Evolutionary conservation across 768 basidiomycete species (phyloP).

Genomic region (Boletus sensibilis): DNA sequence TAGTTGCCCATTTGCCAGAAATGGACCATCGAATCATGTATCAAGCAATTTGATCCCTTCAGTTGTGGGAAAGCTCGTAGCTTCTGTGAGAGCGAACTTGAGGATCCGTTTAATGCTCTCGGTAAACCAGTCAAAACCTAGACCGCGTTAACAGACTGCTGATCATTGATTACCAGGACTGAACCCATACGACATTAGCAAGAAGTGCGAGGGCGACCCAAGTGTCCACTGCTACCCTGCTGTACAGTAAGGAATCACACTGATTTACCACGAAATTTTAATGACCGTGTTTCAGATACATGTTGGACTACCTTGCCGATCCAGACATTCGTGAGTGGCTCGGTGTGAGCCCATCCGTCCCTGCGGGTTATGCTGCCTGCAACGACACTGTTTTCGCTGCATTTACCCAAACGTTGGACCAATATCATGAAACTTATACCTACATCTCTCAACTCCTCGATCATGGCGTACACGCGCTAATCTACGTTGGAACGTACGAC

Average conservation of each 20-base stretch:
- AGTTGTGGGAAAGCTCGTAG: constrained; percentile 61
- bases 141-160: neutral
- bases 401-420: constrained; percentile 48
- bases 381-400: constrained; percentile 40
- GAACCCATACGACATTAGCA: constrained; percentile 68
- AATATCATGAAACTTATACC: constrained; percentile 22
- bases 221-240: constrained; percentile 60
- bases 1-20: constrained; percentile 69
- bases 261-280: neutral
- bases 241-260: constrained; percentile 34
- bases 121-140: constrained; percentile 11
- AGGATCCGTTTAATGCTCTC: constrained; percentile 22
- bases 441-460: constrained; percentile 56
- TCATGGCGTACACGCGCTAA: constrained; percentile 64
- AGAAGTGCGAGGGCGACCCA: constrained; percentile 48
- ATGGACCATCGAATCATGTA: constrained; percentile 53
- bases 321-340: constrained; percentile 48
- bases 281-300: constrained; percentile 38
- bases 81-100: constrained; percentile 56
- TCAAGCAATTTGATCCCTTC: constrained; percentile 63
- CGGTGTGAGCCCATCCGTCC: constrained; percentile 52
- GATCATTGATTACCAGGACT: constrained; percentile 27
- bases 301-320: constrained; percentile 59
- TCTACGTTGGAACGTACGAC: constrained; percentile 69
- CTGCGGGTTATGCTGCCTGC: constrained; percentile 38